Evolutionary conservation across 1,284 basidiomycete genomes (phyloP).

Genomic region (Sphaerobolus stellatus): DNA sequence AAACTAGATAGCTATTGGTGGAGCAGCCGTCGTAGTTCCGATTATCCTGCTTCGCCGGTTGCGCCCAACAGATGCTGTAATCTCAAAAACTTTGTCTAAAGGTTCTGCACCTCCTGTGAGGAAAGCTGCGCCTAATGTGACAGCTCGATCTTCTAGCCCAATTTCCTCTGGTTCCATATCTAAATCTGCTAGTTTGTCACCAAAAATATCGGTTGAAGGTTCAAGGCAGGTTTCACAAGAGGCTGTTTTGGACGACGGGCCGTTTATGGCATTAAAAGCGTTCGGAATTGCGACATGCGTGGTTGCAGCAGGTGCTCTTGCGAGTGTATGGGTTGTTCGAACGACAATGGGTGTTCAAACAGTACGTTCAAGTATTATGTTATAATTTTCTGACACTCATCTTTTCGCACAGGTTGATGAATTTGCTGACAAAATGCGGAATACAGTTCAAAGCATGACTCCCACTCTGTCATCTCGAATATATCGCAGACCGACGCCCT

Average conservation of each 20-base stretch:
- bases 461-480: no score
- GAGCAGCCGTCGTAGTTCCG: slow-evolving; percentile 5
- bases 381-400: no score
- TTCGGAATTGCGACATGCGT: slow-evolving; percentile 46
- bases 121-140: no score
- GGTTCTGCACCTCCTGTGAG: slow-evolving; percentile 1
- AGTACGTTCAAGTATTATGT: no score
- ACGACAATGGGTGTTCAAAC: slow-evolving; percentile 39
- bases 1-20: slow-evolving; percentile 5
- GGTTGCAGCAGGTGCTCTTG: slow-evolving; percentile 34
- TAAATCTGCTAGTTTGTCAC: not conserved
- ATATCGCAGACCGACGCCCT: no score
- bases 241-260: slow-evolving; percentile 15
- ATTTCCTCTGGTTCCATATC: not conserved
- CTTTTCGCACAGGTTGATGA: no score
- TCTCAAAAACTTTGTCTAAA: not conserved
- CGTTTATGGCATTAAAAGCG: slow-evolving; percentile 44
- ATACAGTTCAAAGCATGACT: no score
- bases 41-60: slow-evolving; percentile 6
- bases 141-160: not conserved
- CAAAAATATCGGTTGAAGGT: not conserved
- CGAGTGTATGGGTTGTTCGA: slow-evolving; percentile 39
- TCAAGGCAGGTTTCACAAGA: not conserved
- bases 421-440: no score
- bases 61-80: not conserved